Base-by-base conservation (phyloP, 257 asterid species). In the Solanum pimpinellifolium region DNA sequence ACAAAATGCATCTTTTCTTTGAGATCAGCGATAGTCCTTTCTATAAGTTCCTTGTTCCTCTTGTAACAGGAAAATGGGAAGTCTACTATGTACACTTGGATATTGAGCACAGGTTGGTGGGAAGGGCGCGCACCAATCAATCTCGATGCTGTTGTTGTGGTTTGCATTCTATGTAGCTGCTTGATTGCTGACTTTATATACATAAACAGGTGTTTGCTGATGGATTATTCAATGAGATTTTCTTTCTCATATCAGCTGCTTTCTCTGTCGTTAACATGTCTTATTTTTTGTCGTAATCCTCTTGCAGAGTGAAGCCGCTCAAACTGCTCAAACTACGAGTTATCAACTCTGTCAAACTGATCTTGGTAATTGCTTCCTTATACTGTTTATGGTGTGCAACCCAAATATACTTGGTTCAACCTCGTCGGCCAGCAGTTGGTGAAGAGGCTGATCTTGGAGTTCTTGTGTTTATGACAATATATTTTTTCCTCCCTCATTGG, bases 71-170 rank as follows among this genome's bases (percentile, higher is more conserved):
- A 96, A 90, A 96, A 96, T 86, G 98, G 99, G 14, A 94, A 94
- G 85, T 95, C 99, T 31, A 66, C 94, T 11, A 92, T 96, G 97
- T 96, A 95, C 86, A 94, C 90, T 20, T 96, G 99, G 99, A 92
- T 96, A 89, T 77, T 96, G 88, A 94, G 98, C 96, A 96, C 98
- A 2, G 99, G 99, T 77, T 96, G 99, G 99, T 96, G 99, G 98
- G 88, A 92, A 89, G 88, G 90, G 21, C 93, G 94, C 27, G 98
- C 98, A 8, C 93, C 98, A 60, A 81, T 95, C 84, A 92, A 93
- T 88, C 92, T 94, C 0, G 98, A 95, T 69, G 98, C 97, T 42
- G 98, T 96, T 70, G 87, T 91, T 80, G 95, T 95, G 44, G 77
- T 92, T 65, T 84, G 95, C 94, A 87, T 94, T 73, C 75, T 95